Evolutionary conservation across 2,329 filamentous ascomycete genomes (phyloP).

Genomic region (Monilinia laxa): DNA sequence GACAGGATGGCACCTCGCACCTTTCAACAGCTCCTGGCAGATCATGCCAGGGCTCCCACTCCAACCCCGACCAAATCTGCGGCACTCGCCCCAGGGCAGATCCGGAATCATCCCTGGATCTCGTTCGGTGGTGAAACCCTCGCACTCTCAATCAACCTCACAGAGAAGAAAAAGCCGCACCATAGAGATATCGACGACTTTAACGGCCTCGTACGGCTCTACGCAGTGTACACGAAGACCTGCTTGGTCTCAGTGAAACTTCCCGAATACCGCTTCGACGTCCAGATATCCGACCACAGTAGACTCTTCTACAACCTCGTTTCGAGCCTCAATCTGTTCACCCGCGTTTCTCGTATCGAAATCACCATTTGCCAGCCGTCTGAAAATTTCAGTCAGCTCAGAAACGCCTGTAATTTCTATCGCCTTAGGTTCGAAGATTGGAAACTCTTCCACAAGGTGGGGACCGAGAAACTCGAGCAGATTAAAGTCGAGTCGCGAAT

Average conservation of each 20-base stretch:
- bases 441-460: neutral
- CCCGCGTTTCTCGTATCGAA: neutral
- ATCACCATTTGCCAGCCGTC: neutral
- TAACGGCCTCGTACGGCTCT: neutral
- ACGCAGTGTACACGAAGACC: conserved; percentile 4
- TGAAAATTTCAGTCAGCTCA: neutral
- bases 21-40: neutral
- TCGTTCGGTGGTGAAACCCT: neutral
- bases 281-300: neutral
- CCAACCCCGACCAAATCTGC: no score
- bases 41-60: neutral
- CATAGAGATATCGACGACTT: neutral
- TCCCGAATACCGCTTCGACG: neutral
- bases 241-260: neutral
- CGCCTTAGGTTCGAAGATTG: neutral
- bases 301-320: neutral
- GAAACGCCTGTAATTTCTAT: conserved; percentile 1
- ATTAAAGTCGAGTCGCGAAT: neutral
- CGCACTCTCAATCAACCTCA: conserved; percentile 1
- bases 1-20: neutral
- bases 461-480: neutral
- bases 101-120: neutral
- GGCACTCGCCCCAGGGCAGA: neutral
- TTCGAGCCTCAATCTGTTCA: neutral
- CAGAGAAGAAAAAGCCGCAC: neutral